Percentiles rank a stretch among this genome's conserved stretches.
Conservation (phyloP, 352 stramenopile species). For the Phytophthora kernoviae region DNA sequence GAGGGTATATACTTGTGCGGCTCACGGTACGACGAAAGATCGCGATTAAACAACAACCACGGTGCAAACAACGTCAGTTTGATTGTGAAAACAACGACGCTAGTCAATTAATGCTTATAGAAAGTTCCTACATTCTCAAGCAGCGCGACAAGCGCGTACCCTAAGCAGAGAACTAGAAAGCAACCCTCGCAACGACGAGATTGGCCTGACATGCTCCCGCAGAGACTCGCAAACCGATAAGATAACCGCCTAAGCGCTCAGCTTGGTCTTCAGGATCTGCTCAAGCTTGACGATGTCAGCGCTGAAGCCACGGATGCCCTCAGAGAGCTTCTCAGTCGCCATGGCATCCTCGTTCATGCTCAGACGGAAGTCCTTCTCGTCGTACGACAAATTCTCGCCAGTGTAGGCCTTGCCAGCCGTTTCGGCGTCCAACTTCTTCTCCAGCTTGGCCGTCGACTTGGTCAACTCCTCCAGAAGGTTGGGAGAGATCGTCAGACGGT, state of each 20-base stretch:
- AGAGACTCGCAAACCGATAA: neutral
- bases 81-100: no score
- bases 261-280: slow-evolving; percentile 96
- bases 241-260: slow-evolving; percentile 68
- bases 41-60: no score
- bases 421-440: slow-evolving; percentile 88
- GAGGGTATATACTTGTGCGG: no score
- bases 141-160: neutral
- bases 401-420: slow-evolving; percentile 69
- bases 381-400: slow-evolving; percentile 81
- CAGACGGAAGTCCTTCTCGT: slow-evolving; percentile 97
- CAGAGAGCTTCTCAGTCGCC: slow-evolving; percentile 97
- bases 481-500: slow-evolving; percentile 98
- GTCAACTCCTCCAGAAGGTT: slow-evolving; percentile 93
- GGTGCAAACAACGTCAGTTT: no score
- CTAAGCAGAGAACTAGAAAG: neutral
- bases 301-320: slow-evolving; percentile 97
- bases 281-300: slow-evolving; percentile 99
- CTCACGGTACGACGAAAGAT: no score
- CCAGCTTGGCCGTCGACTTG: slow-evolving; percentile 69
- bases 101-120: neutral
- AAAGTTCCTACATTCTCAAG: no score
- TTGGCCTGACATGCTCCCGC: neutral
- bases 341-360: slow-evolving; percentile 98
- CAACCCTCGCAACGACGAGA: neutral